Evolutionary conservation across 1,284 basidiomycete genomes (phyloP).

Genomic region (Malassezia japonica): DNA sequence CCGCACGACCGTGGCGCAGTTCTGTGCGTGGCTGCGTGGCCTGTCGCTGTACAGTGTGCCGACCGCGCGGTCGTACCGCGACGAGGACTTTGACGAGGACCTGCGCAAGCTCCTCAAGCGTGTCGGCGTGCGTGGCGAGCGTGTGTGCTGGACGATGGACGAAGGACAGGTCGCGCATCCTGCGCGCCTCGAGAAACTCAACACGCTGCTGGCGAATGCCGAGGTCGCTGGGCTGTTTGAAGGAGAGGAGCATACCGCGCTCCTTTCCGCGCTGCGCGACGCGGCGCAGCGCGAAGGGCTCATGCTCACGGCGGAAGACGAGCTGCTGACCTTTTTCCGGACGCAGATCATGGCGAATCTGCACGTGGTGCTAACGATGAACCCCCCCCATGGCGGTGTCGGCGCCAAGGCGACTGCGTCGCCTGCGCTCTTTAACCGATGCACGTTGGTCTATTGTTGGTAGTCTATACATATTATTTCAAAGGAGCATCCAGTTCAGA

Average conservation of each 20-base stretch:
- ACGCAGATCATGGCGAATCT: conserved; percentile 34
- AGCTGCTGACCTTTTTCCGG: conserved; percentile 38
- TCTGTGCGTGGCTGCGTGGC: conserved; percentile 99
- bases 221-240: conserved; percentile 92
- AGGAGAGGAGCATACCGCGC: conserved; percentile 76
- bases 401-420: conserved; percentile 93
- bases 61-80: conserved; percentile 95
- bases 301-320: conserved; percentile 92
- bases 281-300: conserved; percentile 92
- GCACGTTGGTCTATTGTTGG: conserved; percentile 36
- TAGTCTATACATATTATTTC: conserved; percentile 4
- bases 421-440: conserved; percentile 53
- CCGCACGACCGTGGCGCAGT: conserved; percentile 95
- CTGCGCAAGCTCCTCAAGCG: conserved; percentile 83
- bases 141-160: conserved; percentile 99
- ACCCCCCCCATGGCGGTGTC: conserved; percentile 88
- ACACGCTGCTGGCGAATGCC: conserved; percentile 95
- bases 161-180: conserved; percentile 98
- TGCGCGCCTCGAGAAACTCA: conserved; percentile 97
- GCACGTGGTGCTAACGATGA: conserved; percentile 74
- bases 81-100: conserved; percentile 96
- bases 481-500: conserved; percentile 2
- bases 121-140: conserved; percentile 94
- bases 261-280: conserved; percentile 98
- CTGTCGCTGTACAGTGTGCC: conserved; percentile 98